Percentiles rank a stretch among this genome's conserved stretches.
phyloP scores from a whole-genome alignment of 768 basidiomycete species.

The Podaxis rugospora region DNA sequence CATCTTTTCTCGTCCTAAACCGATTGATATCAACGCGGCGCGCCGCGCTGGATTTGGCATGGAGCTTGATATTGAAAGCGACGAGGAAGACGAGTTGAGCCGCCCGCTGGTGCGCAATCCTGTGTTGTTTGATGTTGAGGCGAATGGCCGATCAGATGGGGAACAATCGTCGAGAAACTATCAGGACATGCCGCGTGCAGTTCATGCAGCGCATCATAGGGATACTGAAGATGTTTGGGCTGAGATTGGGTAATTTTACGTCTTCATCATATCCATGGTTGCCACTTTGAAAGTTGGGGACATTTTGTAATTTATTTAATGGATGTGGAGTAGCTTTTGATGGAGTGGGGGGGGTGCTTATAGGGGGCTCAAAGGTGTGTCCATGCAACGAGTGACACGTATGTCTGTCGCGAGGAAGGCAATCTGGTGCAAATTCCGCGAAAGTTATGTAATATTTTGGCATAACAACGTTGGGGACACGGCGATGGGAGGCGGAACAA shows the following conservation, averaged over 20 bases:
- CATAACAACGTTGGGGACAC: not conserved
- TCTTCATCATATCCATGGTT: not conserved
- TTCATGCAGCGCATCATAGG: slow-evolving; percentile 47
- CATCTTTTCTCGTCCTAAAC: slow-evolving; percentile 82
- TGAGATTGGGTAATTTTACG: slow-evolving; percentile 34
- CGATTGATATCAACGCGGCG: slow-evolving; percentile 75
- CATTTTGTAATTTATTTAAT: slow-evolving; percentile 7
- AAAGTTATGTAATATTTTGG: not conserved
- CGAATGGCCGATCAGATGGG: slow-evolving; percentile 17
- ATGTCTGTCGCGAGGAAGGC: not conserved
- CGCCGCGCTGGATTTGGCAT: slow-evolving; percentile 62
- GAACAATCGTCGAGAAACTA: slow-evolving; percentile 14
- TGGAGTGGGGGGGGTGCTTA: not conserved
- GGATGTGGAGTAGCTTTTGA: not conserved
- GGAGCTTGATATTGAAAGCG: slow-evolving; percentile 71
- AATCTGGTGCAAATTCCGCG: not conserved
- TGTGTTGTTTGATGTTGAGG: slow-evolving; percentile 58
- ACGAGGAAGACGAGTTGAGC: slow-evolving; percentile 56
- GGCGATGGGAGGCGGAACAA: not conserved
- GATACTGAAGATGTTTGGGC: slow-evolving; percentile 75
- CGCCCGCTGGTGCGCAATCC: slow-evolving; percentile 56
- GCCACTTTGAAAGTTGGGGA: not conserved
- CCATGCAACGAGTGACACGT: not conserved
- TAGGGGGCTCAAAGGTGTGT: not conserved
- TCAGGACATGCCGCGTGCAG: slow-evolving; percentile 56